Percentiles rank a stretch among this genome's conserved stretches.
phyloP scores from a whole-genome alignment of 192 early-diverging fungal genomes.

The Piromyces finnis region DNA sequence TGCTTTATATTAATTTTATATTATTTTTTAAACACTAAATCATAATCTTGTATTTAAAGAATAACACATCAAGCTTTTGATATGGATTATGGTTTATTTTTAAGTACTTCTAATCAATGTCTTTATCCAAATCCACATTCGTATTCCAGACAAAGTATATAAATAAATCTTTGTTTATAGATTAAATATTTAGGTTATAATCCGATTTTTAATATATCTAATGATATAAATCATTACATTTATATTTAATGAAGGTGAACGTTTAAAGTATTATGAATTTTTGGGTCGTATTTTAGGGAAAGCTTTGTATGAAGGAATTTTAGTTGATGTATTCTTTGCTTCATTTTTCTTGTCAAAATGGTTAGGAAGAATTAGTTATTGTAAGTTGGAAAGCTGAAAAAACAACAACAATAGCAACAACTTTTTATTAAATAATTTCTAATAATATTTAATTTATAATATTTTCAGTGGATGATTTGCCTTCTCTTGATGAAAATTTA shows the following conservation, averaged over 20 bases:
- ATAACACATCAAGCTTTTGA: slow-evolving; percentile 57
- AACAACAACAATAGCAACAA: no score
- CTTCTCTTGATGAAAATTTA: slow-evolving; percentile 57
- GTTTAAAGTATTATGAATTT: slow-evolving; percentile 49
- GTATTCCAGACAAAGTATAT: slow-evolving; percentile 20
- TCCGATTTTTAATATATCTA: slow-evolving; percentile 4
- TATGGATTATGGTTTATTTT: slow-evolving; percentile 46
- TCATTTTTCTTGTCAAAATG: slow-evolving; percentile 65
- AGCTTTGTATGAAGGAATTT: slow-evolving; percentile 69
- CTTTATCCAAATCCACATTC: slow-evolving; percentile 55
- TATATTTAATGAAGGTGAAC: not conserved
- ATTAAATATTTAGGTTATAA: no score
- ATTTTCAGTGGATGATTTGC: slow-evolving; percentile 49
- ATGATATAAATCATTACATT: not conserved
- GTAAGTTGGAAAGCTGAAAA: no score
- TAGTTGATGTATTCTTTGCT: slow-evolving; percentile 66
- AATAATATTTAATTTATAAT: not conserved
- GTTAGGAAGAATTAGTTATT: slow-evolving; percentile 42
- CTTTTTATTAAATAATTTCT: no score
- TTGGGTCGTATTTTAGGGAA: slow-evolving; percentile 69
- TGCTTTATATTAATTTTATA: no score
- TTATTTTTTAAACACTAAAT: no score
- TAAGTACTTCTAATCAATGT: slow-evolving; percentile 39
- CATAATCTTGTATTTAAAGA: no score
- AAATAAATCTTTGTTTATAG: not conserved